Percentiles rank a stretch among this genome's conserved stretches.
phyloP scores from a whole-genome alignment of 495 filamentous ascomycete species.

The Talaromyces stipitatus region DNA sequence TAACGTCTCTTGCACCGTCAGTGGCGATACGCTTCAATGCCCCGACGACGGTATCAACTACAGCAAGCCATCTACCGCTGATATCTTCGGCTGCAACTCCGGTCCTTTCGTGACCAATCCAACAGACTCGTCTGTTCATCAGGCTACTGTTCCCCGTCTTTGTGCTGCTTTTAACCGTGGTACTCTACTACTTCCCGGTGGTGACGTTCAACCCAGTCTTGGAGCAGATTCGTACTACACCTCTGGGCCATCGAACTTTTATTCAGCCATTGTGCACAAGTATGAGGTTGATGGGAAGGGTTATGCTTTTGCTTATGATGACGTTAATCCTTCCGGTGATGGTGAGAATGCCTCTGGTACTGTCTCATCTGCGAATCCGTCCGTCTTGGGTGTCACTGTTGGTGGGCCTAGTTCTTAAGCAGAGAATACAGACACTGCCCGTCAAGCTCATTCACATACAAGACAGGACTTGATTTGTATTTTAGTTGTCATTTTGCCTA shows the following conservation, averaged over 20 bases:
- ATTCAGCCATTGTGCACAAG: slow-evolving; percentile 34
- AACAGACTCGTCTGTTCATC: slow-evolving; percentile 30
- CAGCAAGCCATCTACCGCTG: slow-evolving; percentile 24
- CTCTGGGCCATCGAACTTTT: slow-evolving; percentile 30
- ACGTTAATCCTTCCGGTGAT: slow-evolving; percentile 31
- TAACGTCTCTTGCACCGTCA: slow-evolving; percentile 28
- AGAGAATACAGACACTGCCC: not conserved
- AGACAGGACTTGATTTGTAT: not conserved
- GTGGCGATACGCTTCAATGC: slow-evolving; percentile 18
- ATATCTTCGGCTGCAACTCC: slow-evolving; percentile 43
- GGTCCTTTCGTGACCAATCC: slow-evolving; percentile 32
- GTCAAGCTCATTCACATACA: not conserved
- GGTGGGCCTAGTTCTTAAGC: slow-evolving; percentile 13
- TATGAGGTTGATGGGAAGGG: slow-evolving; percentile 31
- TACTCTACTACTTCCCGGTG: slow-evolving; percentile 32
- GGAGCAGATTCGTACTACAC: slow-evolving; percentile 21
- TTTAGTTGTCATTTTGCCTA: not conserved
- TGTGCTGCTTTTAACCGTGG: slow-evolving; percentile 37
- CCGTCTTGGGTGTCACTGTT: slow-evolving; percentile 18
- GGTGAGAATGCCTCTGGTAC: slow-evolving; percentile 24
- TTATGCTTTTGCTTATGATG: slow-evolving; percentile 43
- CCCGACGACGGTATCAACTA: slow-evolving; percentile 32
- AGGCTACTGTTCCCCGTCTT: slow-evolving; percentile 39
- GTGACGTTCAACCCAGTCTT: slow-evolving; percentile 29
- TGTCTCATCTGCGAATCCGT: slow-evolving; percentile 19